These are phyloP conservation scores for Dichotomocladium elegans DNA, from an alignment of 371 early-diverging fungal genomes.

Conservation along the genomic window DNA sequence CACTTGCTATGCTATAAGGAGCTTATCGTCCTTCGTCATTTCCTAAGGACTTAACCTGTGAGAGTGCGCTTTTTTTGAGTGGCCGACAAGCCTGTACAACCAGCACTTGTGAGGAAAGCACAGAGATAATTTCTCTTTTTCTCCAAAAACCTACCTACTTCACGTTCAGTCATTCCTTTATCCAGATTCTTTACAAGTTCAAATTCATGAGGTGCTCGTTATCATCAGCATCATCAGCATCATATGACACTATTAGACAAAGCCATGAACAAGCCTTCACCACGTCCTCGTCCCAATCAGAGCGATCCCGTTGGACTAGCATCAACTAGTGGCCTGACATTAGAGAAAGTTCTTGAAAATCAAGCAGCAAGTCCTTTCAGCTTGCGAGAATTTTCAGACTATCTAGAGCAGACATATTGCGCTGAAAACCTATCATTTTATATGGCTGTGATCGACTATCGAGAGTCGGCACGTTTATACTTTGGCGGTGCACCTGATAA, in stretches of 20 bases:
- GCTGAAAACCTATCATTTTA: slow-evolving; percentile 34
- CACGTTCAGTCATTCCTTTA: no score
- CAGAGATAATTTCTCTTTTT: no score
- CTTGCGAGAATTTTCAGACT: slow-evolving; percentile 29
- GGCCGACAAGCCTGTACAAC: no score
- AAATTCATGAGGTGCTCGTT: no score
- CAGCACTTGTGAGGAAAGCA: no score
- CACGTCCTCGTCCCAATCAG: not conserved
- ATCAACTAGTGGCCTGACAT: slow-evolving; percentile 27
- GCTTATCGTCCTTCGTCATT: no score
- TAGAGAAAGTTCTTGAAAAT: slow-evolving; percentile 31
- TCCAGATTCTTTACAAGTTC: no score
- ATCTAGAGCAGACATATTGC: slow-evolving; percentile 32
- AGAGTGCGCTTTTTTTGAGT: no score
- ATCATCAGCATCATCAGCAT: no score
- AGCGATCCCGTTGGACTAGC: not conserved
- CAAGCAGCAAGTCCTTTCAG: slow-evolving; percentile 24
- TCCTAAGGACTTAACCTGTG: no score
- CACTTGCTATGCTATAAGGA: no score
- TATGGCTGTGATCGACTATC: slow-evolving; percentile 27
- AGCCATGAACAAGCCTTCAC: not conserved
- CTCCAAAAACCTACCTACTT: no score
- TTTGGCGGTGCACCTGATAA: slow-evolving; percentile 13
- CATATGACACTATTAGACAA: not conserved
- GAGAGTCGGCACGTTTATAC: slow-evolving; percentile 9